Conservation (phyloP, 2,329 filamentous ascomycete genomes). For the Aspergillus proliferans region DNA sequence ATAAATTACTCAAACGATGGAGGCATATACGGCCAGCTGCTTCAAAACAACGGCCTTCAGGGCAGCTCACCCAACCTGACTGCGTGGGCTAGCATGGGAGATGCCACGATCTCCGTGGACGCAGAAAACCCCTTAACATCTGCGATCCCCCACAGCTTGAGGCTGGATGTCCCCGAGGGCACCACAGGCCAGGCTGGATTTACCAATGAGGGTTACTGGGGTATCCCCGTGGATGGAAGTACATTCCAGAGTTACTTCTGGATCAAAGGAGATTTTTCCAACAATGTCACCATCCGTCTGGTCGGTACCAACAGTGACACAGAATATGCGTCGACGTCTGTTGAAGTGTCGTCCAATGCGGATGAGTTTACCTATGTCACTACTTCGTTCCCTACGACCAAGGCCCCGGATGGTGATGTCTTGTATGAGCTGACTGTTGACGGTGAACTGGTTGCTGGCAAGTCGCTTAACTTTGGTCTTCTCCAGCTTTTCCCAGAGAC, state of each 20-base stretch:
- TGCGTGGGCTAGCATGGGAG: constrained; percentile 43
- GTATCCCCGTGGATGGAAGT: constrained; percentile 16
- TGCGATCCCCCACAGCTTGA: constrained; percentile 49
- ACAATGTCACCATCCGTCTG: constrained; percentile 12
- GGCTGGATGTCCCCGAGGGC: constrained; percentile 18
- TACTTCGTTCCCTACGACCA: constrained; percentile 11
- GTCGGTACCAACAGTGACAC: constrained; percentile 11
- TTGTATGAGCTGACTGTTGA: constrained; percentile 12
- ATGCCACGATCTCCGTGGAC: constrained; percentile 43
- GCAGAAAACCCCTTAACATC: constrained; percentile 46
- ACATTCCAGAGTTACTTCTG: constrained; percentile 18
- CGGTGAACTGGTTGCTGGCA: constrained; percentile 5
- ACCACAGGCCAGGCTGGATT: constrained; percentile 29
- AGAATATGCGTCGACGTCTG: constrained; percentile 12
- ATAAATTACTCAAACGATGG: constrained; percentile 66
- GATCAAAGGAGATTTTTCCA: constrained; percentile 17
- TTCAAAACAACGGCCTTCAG: constrained; percentile 67
- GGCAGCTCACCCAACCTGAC: constrained; percentile 39
- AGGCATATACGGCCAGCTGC: constrained; percentile 65
- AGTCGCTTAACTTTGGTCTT: constrained; percentile 14
- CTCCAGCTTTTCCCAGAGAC: constrained; percentile 14
- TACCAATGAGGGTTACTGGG: constrained; percentile 37
- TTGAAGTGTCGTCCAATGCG: constrained; percentile 9
- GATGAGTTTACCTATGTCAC: constrained; percentile 12
- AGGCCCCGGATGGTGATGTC: constrained; percentile 11